Evolutionary conservation across 1,139 yeast genomes (phyloP), one percentile per base, ranked within the genome.

Genomic region (Protomyces macrosporus): DNA sequence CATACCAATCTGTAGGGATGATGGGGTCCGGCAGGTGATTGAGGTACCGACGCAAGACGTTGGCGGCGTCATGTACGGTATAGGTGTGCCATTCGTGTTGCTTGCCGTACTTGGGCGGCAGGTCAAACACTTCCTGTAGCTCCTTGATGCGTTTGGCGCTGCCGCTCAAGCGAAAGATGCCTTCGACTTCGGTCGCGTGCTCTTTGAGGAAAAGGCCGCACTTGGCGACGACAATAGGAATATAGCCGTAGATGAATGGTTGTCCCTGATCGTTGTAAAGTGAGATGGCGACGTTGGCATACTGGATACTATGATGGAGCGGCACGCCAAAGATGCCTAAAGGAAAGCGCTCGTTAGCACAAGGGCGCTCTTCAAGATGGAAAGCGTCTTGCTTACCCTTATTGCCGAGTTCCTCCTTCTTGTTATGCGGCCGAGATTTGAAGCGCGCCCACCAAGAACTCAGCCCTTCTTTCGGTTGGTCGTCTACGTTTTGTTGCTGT

Each of bases 61-160:
- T 88, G 1, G 98, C 97, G 0, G 97, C 97, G 75, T 95, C 98
- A 75, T 95, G 98, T n/a, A 93, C 98, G 3, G 90, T 90, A 75
- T 85, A 93, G 0, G 95, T 95, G 63, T 88, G 90, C 98, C 98
- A 93, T 68, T 81, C 83, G 55, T 91, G 80, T 69, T 87, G 88
- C 66, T 90, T 84, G 33, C 98, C 99, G 73, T 86, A 95, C 67
- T 84, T 85, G 0, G 98, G 98, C 0, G 97, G 90, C 2, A 87
- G 78, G 67, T 91, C 89, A 77, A 93, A 93, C 6, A 87, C 80
- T 50, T 83, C 81, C 74, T 93, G 98, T 59, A 93, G 78, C 70
- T 90, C 95, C 71, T 89, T 89, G 55, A 93, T 85, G 63, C 98
- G 81, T 72, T 90, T 87, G 33, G 91, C 86, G 12, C 96, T 87